A percentile compares a stretch with the other conserved stretches of the same genome.
These are phyloP conservation scores for Uncinocarpus reesii DNA, from an alignment of 2,329 filamentous ascomycete species.

Conservation along the genomic window DNA sequence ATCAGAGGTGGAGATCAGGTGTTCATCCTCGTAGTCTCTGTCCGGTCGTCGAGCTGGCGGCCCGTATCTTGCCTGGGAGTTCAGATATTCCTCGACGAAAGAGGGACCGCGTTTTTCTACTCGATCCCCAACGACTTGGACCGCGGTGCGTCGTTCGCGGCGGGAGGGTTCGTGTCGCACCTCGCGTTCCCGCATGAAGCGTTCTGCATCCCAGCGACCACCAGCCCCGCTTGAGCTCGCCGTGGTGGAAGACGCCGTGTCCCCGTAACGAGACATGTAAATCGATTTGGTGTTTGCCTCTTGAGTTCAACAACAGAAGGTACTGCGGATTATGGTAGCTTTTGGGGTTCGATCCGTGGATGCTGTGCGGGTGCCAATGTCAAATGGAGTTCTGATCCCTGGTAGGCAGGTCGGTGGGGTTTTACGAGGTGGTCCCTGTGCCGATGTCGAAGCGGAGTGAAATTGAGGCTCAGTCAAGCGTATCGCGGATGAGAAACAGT, in stretches of 20 bases:
- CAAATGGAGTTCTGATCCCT: background rate
- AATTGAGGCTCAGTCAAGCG: no score
- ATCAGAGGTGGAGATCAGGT: slow-evolving; percentile 37
- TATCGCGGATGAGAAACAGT: background rate
- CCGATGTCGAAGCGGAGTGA: background rate
- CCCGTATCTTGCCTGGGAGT: slow-evolving; percentile 35
- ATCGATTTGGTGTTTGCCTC: background rate
- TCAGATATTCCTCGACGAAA: slow-evolving; percentile 26
- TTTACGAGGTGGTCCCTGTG: background rate
- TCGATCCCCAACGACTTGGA: slow-evolving; percentile 25
- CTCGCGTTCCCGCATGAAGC: slow-evolving; percentile 36
- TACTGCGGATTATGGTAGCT: no score
- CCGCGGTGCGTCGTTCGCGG: slow-evolving; percentile 9
- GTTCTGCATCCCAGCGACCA: slow-evolving; percentile 33
- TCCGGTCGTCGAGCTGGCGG: slow-evolving; percentile 34
- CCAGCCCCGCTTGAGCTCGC: slow-evolving; percentile 22
- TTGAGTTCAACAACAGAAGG: background rate
- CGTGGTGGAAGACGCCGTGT: slow-evolving; percentile 26
- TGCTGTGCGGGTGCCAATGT: background rate
- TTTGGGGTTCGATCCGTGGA: slow-evolving; percentile 5
- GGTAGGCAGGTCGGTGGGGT: background rate
- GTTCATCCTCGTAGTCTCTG: slow-evolving; percentile 34
- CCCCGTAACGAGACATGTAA: slow-evolving; percentile 31
- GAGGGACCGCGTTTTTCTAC: slow-evolving; percentile 33
- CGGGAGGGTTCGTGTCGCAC: slow-evolving; percentile 27